phyloP scores from a whole-genome alignment of 1,139 yeast species.

The Keqinozyma sinolaborantium region DNA sequence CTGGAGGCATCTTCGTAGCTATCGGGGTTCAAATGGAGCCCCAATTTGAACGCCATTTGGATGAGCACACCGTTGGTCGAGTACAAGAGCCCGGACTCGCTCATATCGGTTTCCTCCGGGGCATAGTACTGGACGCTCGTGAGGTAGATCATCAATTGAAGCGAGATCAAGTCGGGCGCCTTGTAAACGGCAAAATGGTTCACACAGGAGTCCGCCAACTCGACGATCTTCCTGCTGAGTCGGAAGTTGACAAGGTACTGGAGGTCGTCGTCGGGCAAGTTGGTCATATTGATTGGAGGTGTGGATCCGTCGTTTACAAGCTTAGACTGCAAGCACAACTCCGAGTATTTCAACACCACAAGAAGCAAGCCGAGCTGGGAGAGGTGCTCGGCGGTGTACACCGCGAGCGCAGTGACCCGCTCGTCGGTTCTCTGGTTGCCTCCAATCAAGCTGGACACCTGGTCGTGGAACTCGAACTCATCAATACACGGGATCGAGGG shows the following conservation, averaged over 20 bases:
- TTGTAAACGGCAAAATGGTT: conserved; percentile 35
- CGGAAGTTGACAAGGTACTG: conserved; percentile 8
- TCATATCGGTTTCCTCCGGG: conserved; percentile 50
- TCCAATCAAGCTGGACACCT: conserved; percentile 23
- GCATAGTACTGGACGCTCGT: conserved; percentile 38
- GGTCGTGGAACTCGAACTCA: conserved; percentile 25
- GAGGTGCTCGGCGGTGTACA: conserved; percentile 27
- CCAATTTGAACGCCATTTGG: conserved; percentile 43
- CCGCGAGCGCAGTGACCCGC: conserved; percentile 14
- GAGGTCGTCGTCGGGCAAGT: conserved; percentile 18
- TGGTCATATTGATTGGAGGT: conserved; percentile 22
- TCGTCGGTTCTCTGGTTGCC: conserved; percentile 14
- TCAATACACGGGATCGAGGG: conserved; percentile 48
- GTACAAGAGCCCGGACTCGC: conserved; percentile 46
- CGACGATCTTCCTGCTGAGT: conserved; percentile 29
- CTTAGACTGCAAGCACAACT: conserved; percentile 11
- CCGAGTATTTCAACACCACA: conserved; percentile 26
- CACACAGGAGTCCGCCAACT: conserved; percentile 33
- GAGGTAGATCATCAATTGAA: conserved; percentile 44
- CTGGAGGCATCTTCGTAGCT: conserved; percentile 24
- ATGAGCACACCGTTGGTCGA: conserved; percentile 34
- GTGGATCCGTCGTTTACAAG: conserved; percentile 10
- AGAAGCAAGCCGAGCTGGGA: conserved; percentile 28
- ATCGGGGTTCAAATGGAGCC: conserved; percentile 42
- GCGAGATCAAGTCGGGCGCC: conserved; percentile 39